A percentile compares a stretch with the other conserved stretches of the same genome.
Conservation (phyloP, 139 green algal genomes). For the Auxenochlorella pyrenoidosa region DNA sequence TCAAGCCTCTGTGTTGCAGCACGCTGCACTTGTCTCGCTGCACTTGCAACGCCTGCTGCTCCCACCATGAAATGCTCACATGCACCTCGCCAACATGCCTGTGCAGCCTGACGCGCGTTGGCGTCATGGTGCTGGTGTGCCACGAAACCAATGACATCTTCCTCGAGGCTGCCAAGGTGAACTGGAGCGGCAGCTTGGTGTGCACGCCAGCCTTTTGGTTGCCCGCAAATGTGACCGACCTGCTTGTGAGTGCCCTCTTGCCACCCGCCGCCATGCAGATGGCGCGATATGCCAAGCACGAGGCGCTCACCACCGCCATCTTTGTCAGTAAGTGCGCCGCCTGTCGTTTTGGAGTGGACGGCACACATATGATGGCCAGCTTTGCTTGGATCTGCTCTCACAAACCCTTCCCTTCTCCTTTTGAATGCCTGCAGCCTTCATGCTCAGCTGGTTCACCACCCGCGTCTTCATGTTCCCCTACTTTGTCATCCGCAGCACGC, state of each 20-base stretch:
- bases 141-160: slow-evolving; percentile 93
- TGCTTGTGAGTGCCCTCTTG: too few relatives aligned
- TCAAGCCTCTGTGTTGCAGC: too few relatives aligned
- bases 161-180: slow-evolving; percentile 65
- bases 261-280: slow-evolving; percentile 56
- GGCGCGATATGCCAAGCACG: slow-evolving; percentile 61
- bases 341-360: not conserved
- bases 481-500: slow-evolving; percentile 66
- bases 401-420: not conserved
- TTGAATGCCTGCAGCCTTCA: slow-evolving; percentile 55
- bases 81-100: not conserved
- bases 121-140: slow-evolving; percentile 84
- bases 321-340: slow-evolving; percentile 46
- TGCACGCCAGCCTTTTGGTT: not conserved
- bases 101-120: slow-evolving; percentile 76
- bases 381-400: not conserved
- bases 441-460: slow-evolving; percentile 75
- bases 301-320: slow-evolving; percentile 33
- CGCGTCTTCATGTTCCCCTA: slow-evolving; percentile 70
- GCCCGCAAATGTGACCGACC: too few relatives aligned
- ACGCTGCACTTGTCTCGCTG: too few relatives aligned
- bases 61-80: not conserved
- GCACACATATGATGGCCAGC: not conserved
- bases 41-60: too few relatives aligned
- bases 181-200: not conserved